Conservation (phyloP, 192 early-diverging fungal species). For the Coemansia reversa region DNA sequence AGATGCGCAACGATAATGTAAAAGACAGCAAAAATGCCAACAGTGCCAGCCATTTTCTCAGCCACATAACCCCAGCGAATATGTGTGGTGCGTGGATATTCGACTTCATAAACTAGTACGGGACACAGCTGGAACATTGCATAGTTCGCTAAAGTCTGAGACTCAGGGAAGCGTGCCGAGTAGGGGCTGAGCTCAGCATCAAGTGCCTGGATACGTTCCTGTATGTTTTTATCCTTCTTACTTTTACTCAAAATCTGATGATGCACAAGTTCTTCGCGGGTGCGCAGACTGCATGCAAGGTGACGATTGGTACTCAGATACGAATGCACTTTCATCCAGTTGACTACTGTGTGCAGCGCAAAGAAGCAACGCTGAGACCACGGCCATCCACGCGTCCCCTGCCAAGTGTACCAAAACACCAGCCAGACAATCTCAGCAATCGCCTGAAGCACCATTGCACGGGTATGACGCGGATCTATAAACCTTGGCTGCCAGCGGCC, state of each 20-base stretch:
- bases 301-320: conserved; percentile 82
- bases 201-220: conserved; percentile 54
- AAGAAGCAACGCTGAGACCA: conserved; percentile 91
- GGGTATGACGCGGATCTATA: conserved; percentile 22
- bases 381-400: conserved; percentile 68
- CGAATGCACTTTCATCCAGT: conserved; percentile 97
- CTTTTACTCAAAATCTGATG: conserved; percentile 10
- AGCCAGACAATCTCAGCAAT: conserved; percentile 61
- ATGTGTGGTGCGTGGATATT: conserved; percentile 82
- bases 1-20: conserved; percentile 86
- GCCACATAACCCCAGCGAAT: conserved; percentile 87
- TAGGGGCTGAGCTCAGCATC: conserved; percentile 59
- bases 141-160: conserved; percentile 81
- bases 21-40: conserved; percentile 77
- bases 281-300: conserved; percentile 50
- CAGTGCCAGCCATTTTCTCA: conserved; percentile 75
- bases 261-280: conserved; percentile 8
- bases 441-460: conserved; percentile 56
- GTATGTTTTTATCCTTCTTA: conserved; percentile 1
- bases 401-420: conserved; percentile 60
- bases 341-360: conserved; percentile 81
- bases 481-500: conserved; percentile 20
- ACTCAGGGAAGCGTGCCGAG: conserved; percentile 68
- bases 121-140: conserved; percentile 86
- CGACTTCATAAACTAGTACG: conserved; percentile 88